Evolutionary conservation across 805 yeast genomes (phyloP).

Genomic region (Vanderwaltozyma polyspora): DNA sequence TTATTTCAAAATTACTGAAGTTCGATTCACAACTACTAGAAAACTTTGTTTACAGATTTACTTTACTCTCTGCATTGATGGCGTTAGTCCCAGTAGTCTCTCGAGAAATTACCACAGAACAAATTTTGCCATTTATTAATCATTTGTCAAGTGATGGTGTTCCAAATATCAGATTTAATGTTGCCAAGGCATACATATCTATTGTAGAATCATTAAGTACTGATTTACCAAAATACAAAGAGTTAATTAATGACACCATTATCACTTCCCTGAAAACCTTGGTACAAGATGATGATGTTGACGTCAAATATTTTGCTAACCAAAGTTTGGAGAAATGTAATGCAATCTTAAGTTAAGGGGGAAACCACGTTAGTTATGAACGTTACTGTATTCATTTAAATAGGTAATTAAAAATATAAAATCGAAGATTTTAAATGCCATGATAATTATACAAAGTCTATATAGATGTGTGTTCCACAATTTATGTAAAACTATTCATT

Average conservation of each 20-base stretch:
- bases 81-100: slow-evolving; percentile 66
- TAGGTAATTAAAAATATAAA: too few species aligned
- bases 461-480: too few species aligned
- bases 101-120: slow-evolving; percentile 42
- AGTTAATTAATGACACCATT: slow-evolving; percentile 40
- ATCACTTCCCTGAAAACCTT: slow-evolving; percentile 56
- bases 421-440: too few species aligned
- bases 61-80: slow-evolving; percentile 79
- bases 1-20: slow-evolving; percentile 62
- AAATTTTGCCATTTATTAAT: slow-evolving; percentile 70
- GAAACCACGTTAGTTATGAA: too few species aligned
- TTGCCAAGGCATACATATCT: slow-evolving; percentile 70
- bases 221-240: slow-evolving; percentile 19
- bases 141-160: slow-evolving; percentile 69
- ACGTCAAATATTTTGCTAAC: slow-evolving; percentile 78
- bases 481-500: too few species aligned
- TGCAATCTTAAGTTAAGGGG: slow-evolving; percentile 2
- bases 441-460: too few species aligned
- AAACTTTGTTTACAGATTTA: slow-evolving; percentile 85
- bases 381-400: too few species aligned
- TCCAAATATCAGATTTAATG: slow-evolving; percentile 92
- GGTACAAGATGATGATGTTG: slow-evolving; percentile 66
- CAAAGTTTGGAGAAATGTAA: slow-evolving; percentile 40
- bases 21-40: slow-evolving; percentile 30
- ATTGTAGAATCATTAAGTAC: slow-evolving; percentile 42